Evolutionary conservation across 1,139 yeast species (phyloP).

Genomic region (Diutina siamensis): DNA sequence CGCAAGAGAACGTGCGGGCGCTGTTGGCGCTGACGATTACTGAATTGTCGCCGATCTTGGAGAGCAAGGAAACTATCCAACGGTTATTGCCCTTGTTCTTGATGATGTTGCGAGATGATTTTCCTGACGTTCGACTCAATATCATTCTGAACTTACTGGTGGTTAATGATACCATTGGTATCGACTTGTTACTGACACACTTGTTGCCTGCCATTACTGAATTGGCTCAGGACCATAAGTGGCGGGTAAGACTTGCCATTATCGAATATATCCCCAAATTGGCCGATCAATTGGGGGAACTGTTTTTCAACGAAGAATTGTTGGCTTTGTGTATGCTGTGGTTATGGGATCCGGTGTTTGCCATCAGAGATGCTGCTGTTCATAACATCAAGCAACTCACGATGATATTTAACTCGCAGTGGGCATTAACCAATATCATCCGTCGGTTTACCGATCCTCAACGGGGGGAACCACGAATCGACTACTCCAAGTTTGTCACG

Average conservation of each 20-base stretch:
- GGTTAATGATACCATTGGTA: constrained; percentile 91
- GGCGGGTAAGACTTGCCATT: constrained; percentile 97
- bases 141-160: constrained; percentile 85
- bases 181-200: constrained; percentile 74
- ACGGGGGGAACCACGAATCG: constrained; percentile 19
- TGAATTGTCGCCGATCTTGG: constrained; percentile 75
- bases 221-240: constrained; percentile 89
- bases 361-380: constrained; percentile 95
- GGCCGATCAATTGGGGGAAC: constrained; percentile 92
- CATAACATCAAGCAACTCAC: constrained; percentile 70
- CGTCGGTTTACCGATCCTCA: constrained; percentile 44
- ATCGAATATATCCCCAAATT: constrained; percentile 92
- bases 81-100: constrained; percentile 78
- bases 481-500: constrained; percentile 64
- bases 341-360: constrained; percentile 97
- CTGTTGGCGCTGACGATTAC: constrained; percentile 86
- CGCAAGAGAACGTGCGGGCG: constrained; percentile 86
- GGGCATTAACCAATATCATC: constrained; percentile 85
- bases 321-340: constrained; percentile 89
- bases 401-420: constrained; percentile 78
- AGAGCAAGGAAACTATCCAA: constrained; percentile 76
- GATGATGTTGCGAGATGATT: constrained; percentile 92
- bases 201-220: constrained; percentile 93
- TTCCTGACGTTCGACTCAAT: constrained; percentile 90
- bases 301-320: constrained; percentile 84